Evolutionary conservation across 1,139 yeast species (phyloP), one percentile per base, ranked within the genome.

Genomic region (Pichia terricola): DNA sequence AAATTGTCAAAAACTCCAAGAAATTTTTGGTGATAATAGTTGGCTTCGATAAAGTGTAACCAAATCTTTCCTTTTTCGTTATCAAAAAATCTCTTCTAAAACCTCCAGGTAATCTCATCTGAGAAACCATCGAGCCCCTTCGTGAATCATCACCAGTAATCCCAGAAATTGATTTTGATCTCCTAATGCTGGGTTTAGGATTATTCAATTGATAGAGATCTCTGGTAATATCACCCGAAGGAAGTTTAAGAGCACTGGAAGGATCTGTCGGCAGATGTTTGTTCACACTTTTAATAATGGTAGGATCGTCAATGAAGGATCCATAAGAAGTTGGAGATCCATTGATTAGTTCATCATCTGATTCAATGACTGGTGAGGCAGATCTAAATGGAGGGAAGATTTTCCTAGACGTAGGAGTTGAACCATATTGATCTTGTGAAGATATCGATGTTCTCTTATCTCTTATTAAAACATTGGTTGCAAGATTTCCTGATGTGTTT

Each of bases 21-120:
- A 83, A 83, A 59, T 82, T 82, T 44, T 75, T 69, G 1, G 91
- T 79, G 41, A 82, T 60, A 49, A 79, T 70, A 33, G 77, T 58
- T 45, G 68, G 60, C 48, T 57, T 50, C 49, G 64, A 42, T 51
- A 59, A 44, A 54, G 59, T 53, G 65, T 52, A 48, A 50, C 65
- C 65, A 41, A 50, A 58, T 41, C 52, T 59, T 26, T 47, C 39
- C 35, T 51, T 53, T 63, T 50, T 67, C 60, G 11, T 50, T 32
- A 73, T 63, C 34, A 81, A 62, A 54, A 72, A 82, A 48, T 80
- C 85, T 53, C 94, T 68, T 58, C 94, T 69, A 58, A 83, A 83
- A 0, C 91, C 91, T 38, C 94, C 94, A 0, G 91, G 91, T 8
- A 83, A 81, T 52, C 82, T 78, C 38, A 83, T 62, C 1, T 78